Evolutionary conservation across 169 alveolate species (phyloP), one percentile per base, ranked within the genome.

Genomic region (Plasmodium yoelii): DNA sequence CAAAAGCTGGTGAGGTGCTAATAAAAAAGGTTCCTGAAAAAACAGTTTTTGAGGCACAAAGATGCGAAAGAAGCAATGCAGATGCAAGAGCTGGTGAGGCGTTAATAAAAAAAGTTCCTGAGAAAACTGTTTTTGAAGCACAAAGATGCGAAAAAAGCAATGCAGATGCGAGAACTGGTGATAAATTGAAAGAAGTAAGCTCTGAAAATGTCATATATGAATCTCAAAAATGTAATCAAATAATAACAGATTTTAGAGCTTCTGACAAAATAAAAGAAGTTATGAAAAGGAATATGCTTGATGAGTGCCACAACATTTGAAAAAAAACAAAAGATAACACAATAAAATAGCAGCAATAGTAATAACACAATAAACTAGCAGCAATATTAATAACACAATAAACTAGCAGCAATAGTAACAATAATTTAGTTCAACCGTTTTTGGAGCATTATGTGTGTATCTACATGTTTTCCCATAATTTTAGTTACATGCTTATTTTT

Each of bases 261-360:
- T 65, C 86, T 2, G 90, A 82, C 22, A 82, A 82, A 61, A 82
- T 82, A 82, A 69, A 82, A 72, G 90, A 82, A 60, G 90, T 82
- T 19, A 82, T 82, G 90, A 82, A 67, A 61, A 56, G 90, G 63
- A 82, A 82, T 47, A 44, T 82, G 86, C 13, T 71, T 4, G 90
- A 82, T 46, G 90, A 82, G 18, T 82, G 90, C 5, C 90, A 82
- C 86, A 18, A 24, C 3, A 39, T 74, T 22, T 69, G 51, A 26
- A 49, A 26, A 2, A n/a, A 61, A 42, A 46, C 13, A 56, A 7
- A 26, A 51, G n/a, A n/a, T n/a, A n/a, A n/a, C n/a, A n/a, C n/a
- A n/a, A n/a, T n/a, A n/a, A n/a, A n/a, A n/a, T n/a, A n/a, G n/a
- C n/a, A n/a, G n/a, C n/a, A n/a, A n/a, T n/a, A n/a, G n/a, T n/a